Conservation (phyloP, 2,329 filamentous ascomycete genomes). For the Diaporthe sp. region DNA sequence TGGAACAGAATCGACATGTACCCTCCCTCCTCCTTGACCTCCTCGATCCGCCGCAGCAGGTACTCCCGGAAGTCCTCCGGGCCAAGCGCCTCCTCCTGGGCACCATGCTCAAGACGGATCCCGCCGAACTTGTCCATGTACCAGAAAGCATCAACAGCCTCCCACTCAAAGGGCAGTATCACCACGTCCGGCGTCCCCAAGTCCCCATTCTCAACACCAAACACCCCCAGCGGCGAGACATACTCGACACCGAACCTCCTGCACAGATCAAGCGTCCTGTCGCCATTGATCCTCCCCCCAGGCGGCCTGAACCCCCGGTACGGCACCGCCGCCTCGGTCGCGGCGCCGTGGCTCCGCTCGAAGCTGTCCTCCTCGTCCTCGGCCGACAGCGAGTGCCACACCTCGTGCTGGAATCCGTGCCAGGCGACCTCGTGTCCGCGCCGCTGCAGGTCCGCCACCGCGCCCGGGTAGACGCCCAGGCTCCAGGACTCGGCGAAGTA, state of each 20-base stretch:
- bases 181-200: slow-evolving; percentile 37
- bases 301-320: slow-evolving; percentile 48
- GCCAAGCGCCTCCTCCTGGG: slow-evolving; percentile 34
- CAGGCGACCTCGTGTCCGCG: slow-evolving; percentile 48
- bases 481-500: slow-evolving; percentile 50
- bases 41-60: slow-evolving; percentile 42
- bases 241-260: slow-evolving; percentile 43
- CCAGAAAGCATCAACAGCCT: slow-evolving; percentile 48
- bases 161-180: slow-evolving; percentile 49
- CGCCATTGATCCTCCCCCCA: slow-evolving; percentile 43
- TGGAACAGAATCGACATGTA: slow-evolving; percentile 48
- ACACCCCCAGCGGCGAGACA: slow-evolving; percentile 44
- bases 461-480: slow-evolving; percentile 44
- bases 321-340: slow-evolving; percentile 35
- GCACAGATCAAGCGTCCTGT: slow-evolving; percentile 44
- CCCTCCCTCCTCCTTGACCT: slow-evolving; percentile 39
- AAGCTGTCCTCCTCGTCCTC: slow-evolving; percentile 44
- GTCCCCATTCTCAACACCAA: slow-evolving; percentile 37
- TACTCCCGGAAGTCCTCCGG: slow-evolving; percentile 42
- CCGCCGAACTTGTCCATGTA: slow-evolving; percentile 47
- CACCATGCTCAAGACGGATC: slow-evolving; percentile 42
- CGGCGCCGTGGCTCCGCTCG: slow-evolving; percentile 43
- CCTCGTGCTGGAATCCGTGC: slow-evolving; percentile 49
- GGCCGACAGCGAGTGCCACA: slow-evolving; percentile 41
- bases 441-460: slow-evolving; percentile 38